Percentiles rank a stretch among this genome's conserved stretches.
Evolutionary conservation across 495 filamentous ascomycete species (phyloP).

Genomic region (Articulospora tetracladia): DNA sequence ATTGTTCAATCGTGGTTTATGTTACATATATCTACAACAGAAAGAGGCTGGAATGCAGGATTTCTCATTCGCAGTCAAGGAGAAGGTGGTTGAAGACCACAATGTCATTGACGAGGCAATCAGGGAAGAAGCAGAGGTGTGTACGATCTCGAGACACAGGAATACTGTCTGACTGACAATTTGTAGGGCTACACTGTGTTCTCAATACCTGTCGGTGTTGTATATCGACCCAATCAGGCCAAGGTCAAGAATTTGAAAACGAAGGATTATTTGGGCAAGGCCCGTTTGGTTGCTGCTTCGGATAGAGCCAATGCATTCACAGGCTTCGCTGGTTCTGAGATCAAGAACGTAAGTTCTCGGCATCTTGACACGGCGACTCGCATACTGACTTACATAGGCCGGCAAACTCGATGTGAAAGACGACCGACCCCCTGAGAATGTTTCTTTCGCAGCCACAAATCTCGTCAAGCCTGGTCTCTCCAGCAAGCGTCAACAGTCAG

Average conservation of each 20-base stretch:
- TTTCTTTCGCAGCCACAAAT: constrained; percentile 88
- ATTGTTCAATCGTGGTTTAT: constrained; percentile 94
- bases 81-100: constrained; percentile 92
- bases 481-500: constrained; percentile 78
- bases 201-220: constrained; percentile 92
- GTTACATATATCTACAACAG: constrained; percentile 95
- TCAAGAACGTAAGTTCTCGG: constrained; percentile 51
- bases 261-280: constrained; percentile 95
- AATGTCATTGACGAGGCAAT: constrained; percentile 98
- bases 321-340: constrained; percentile 70
- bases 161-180: constrained; percentile 3
- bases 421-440: constrained; percentile 70
- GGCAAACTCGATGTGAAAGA: constrained; percentile 43
- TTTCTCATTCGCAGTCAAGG: constrained; percentile 86
- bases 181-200: constrained; percentile 94
- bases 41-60: constrained; percentile 88
- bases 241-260: constrained; percentile 98
- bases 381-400: constrained; percentile 15
- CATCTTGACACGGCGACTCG: not conserved
- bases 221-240: constrained; percentile 93
- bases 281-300: constrained; percentile 87
- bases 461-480: constrained; percentile 79
- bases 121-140: constrained; percentile 83
- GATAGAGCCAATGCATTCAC: constrained; percentile 73
- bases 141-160: constrained; percentile 10